Evolutionary conservation across 2,329 filamentous ascomycete species (phyloP), one percentile per base, ranked within the genome.

Genomic region (Chaetomium strumarium): DNA sequence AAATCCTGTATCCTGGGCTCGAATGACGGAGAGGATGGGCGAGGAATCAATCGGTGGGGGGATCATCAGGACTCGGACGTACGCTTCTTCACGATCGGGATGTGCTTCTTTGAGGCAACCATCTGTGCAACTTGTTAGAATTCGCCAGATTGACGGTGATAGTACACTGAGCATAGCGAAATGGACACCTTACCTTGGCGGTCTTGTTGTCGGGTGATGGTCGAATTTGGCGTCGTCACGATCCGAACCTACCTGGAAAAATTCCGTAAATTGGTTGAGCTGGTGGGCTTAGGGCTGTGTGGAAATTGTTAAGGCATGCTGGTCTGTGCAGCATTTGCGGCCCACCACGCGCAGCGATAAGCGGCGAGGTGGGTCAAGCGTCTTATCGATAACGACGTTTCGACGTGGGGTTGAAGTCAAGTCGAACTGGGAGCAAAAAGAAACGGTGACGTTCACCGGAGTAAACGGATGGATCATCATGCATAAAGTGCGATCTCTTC

Each of bases 81-180:
- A 95, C 90, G 90, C 90, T 99, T 99, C 90, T 99, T 99, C 73
- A 99, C 89, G 84, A 99, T 99, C 72, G 91, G 86, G 74, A 97
- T 85, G 79, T 97, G 93, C 84, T 95, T 95, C 88, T 95, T 95
- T 78, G 92, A 88, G 86, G 91, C 84, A 83, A 92, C 90, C 93
- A 97, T 97, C 91, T 71, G 58, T 60, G 50, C 51, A 60, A 64
- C 13, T 37, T 58, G 63, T 71, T 62, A 70, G 68, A 55, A 58
- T 31, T 41, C 17, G 34, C 13, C 16, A 11, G 16, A 44, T 34
- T 36, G 20, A 12, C 7, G 16, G 31, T 5, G 16, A 30, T 30
- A 39, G 37, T 16, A n/a, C 47, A 16, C 19, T 16, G 14, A n/a
- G 17, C 43, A 54, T 36, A 49, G 19, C 13, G 42, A 37, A 7